Evolutionary conservation across 2,329 filamentous ascomycete species (phyloP).

Genomic region (Colletotrichum orbiculare): DNA sequence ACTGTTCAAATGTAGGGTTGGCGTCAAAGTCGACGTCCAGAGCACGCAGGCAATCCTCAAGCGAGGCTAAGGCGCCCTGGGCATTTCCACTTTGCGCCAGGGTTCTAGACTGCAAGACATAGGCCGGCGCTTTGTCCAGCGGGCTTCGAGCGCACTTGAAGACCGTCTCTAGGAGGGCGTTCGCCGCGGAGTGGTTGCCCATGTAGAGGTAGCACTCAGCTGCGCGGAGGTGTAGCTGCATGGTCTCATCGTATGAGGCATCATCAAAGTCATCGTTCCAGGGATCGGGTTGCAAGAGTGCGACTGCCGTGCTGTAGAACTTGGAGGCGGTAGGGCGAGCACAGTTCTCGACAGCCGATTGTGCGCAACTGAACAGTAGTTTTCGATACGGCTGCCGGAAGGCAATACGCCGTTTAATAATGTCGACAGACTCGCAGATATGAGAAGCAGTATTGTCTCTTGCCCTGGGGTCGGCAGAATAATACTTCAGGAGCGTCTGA

Average conservation of each 20-base stretch:
- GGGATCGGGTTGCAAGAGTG: constrained; percentile 80
- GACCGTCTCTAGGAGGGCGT: constrained; percentile 74
- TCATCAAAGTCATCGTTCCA: constrained; percentile 80
- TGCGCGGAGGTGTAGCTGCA: constrained; percentile 80
- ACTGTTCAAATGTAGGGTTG: constrained; percentile 77
- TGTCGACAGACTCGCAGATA: constrained; percentile 79
- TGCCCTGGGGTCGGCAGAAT: constrained; percentile 65
- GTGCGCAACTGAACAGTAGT: constrained; percentile 82
- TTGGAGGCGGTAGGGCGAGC: constrained; percentile 84
- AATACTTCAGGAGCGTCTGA: constrained; percentile 81
- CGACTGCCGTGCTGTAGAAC: constrained; percentile 82
- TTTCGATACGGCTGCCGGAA: constrained; percentile 76
- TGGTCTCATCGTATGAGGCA: constrained; percentile 86
- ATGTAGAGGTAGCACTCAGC: constrained; percentile 88
- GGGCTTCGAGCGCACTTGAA: constrained; percentile 77
- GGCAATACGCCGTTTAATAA: constrained; percentile 75
- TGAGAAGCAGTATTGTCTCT: constrained; percentile 83
- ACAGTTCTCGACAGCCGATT: constrained; percentile 82
- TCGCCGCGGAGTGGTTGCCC: constrained; percentile 75
- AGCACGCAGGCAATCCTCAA: constrained; percentile 77
- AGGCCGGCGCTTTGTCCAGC: constrained; percentile 85
- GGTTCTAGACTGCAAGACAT: constrained; percentile 84
- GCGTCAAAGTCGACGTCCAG: constrained; percentile 75
- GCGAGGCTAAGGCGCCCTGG: constrained; percentile 72
- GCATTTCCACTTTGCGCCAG: constrained; percentile 80